Evolutionary conservation across 2,329 filamentous ascomycete genomes (phyloP), one percentile per base, ranked within the genome.

Genomic region (Pseudonectria buxi): DNA sequence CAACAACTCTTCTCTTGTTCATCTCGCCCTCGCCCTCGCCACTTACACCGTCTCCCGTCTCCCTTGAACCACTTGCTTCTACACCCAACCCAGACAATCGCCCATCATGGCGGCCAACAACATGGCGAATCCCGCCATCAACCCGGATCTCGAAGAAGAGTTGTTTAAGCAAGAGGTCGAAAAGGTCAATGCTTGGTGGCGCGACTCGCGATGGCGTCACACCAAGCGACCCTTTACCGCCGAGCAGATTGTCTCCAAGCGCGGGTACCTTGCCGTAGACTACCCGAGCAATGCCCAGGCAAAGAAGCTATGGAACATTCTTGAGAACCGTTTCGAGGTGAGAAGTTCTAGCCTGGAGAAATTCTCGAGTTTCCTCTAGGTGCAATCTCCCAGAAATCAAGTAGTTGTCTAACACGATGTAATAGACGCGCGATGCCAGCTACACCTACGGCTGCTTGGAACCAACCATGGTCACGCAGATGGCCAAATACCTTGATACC

Each of bases 401-500:
- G 18, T 10, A 7, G 18, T 14, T 18, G 14, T 22, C 44, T 31
- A 39, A 30, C 28, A 6, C 16, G 31, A 18, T 18, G 6, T 3
- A 10, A 39, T 50, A 94, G 86, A 84, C 75, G 57, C 78, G 79
- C 54, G 84, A 92, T 56, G 86, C 86, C 31, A 94, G 86, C 65
- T 94, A 83, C 69, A 98, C 92, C 39, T 98, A 95, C 59, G 92
- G 92, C 56, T 96, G 92, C 67, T 74, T 98, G 47, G 92, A 98
- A 59, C 92, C 92, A 10, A 95, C 94, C 37, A 95, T 95, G 86
- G 77, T 98, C 60, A 96, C 92, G 18, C 92, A 98, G 65, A 98
- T 98, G 92, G 90, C 90, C 54, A 95, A 96, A 67, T 96, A 94
- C 64, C 75, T 98, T 44, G 92, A 98, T 59, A 98, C 92, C 24